Conservation (phyloP, 2,329 filamentous ascomycete species). For the Xylariaceae sp. region DNA sequence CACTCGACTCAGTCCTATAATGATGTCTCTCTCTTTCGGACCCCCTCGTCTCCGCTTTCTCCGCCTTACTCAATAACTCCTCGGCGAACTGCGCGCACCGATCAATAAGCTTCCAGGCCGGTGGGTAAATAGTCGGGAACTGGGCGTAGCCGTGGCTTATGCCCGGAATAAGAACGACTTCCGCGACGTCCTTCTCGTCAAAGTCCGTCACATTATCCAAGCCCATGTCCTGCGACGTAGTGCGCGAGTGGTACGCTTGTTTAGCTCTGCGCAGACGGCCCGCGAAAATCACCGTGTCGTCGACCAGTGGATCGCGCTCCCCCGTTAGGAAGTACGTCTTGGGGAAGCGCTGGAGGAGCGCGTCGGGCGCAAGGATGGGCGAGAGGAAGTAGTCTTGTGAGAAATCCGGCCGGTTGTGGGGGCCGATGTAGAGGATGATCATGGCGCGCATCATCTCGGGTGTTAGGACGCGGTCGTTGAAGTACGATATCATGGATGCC, state of each 20-base stretch:
- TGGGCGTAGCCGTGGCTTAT: slow-evolving; percentile 93
- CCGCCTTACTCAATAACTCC: slow-evolving; percentile 62
- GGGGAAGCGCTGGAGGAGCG: slow-evolving; percentile 78
- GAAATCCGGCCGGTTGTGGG: slow-evolving; percentile 90
- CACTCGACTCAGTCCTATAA: slow-evolving; percentile 58
- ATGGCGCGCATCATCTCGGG: slow-evolving; percentile 99
- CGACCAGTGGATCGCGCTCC: slow-evolving; percentile 90
- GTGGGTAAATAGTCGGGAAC: slow-evolving; percentile 82
- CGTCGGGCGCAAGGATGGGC: slow-evolving; percentile 83
- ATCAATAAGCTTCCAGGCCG: slow-evolving; percentile 84
- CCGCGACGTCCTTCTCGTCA: slow-evolving; percentile 69
- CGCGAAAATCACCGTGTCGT: slow-evolving; percentile 95
- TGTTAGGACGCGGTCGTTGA: slow-evolving; percentile 89
- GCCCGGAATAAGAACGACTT: slow-evolving; percentile 81
- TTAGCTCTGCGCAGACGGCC: slow-evolving; percentile 81
- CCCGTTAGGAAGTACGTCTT: slow-evolving; percentile 93
- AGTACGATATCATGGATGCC: slow-evolving; percentile 96
- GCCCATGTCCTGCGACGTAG: slow-evolving; percentile 49
- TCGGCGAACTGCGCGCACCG: slow-evolving; percentile 78
- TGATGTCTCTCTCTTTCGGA: slow-evolving; percentile 38
- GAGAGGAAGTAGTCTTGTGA: slow-evolving; percentile 85
- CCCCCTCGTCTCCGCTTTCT: slow-evolving; percentile 34
- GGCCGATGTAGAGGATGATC: slow-evolving; percentile 96
- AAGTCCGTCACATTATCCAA: slow-evolving; percentile 52
- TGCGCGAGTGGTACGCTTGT: slow-evolving; percentile 47